A percentile compares a stretch with the other conserved stretches of the same genome.
Conservation (phyloP, 2,329 filamentous ascomycete genomes). For the Monilinia polystroma region DNA sequence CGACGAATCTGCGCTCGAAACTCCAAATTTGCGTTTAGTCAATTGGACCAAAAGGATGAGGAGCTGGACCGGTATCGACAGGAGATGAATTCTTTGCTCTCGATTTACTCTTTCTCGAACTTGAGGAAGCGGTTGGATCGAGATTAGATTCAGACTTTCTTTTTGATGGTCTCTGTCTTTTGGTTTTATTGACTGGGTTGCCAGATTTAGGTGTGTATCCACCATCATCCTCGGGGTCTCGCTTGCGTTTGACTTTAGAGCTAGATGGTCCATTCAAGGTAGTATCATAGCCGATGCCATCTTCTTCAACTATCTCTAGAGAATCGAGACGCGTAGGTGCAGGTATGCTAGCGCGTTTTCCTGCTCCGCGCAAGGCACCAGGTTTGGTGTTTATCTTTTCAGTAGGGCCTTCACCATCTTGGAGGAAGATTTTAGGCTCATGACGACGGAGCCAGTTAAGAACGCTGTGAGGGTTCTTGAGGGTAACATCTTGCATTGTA, state of each 20-base stretch:
- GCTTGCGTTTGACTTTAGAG: slow-evolving; percentile 44
- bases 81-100: slow-evolving; percentile 20
- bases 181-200: slow-evolving; percentile 33
- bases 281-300: slow-evolving; percentile 40
- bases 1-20: not conserved
- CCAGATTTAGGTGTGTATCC: slow-evolving; percentile 61
- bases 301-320: slow-evolving; percentile 42
- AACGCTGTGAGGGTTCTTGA: slow-evolving; percentile 84
- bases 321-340: slow-evolving; percentile 39
- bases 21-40: not conserved
- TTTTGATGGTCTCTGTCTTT: slow-evolving; percentile 36
- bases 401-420: slow-evolving; percentile 48
- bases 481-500: slow-evolving; percentile 50
- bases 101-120: slow-evolving; percentile 22
- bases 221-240: slow-evolving; percentile 52
- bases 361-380: slow-evolving; percentile 40
- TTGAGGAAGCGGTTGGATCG: slow-evolving; percentile 8
- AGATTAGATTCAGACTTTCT: slow-evolving; percentile 27
- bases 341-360: slow-evolving; percentile 40
- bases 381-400: slow-evolving; percentile 46
- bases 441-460: slow-evolving; percentile 93
- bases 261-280: slow-evolving; percentile 30
- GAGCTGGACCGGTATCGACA: not conserved
- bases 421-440: slow-evolving; percentile 79
- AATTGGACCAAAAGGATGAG: slow-evolving; percentile 22